phyloP scores from a whole-genome alignment of 129 eudicot genomes.

The Arctium lappa region DNA sequence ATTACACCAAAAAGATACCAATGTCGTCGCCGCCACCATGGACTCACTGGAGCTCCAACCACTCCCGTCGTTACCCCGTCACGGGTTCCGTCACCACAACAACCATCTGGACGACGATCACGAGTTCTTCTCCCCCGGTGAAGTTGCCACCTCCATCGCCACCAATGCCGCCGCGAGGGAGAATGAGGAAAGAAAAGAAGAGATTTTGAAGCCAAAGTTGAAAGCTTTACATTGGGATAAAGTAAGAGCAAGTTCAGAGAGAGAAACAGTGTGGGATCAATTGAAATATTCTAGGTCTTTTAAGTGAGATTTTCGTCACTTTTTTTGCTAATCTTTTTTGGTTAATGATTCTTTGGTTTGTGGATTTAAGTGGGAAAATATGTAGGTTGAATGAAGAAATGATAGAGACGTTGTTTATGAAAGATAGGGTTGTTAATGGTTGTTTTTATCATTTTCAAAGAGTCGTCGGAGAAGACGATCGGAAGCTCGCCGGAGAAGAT shows the following conservation, averaged over 20 bases:
- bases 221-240: constrained; percentile 68
- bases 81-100: constrained; percentile 8
- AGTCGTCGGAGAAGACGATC: no score
- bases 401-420: constrained; percentile 57
- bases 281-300: constrained; percentile 46
- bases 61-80: constrained; percentile 80
- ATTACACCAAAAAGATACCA: constrained; percentile 5
- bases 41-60: constrained; percentile 95
- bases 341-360: not conserved
- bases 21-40: constrained; percentile 14
- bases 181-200: constrained; percentile 29
- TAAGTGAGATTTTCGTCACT: constrained; percentile 37
- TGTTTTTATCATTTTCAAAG: no score
- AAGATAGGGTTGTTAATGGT: no score
- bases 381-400: constrained; percentile 75
- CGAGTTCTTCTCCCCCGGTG: constrained; percentile 50
- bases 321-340: not conserved
- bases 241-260: constrained; percentile 55
- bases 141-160: constrained; percentile 36
- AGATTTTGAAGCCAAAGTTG: constrained; percentile 50
- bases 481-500: no score
- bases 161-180: constrained; percentile 29
- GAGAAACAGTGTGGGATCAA: constrained; percentile 66
- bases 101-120: constrained; percentile 20
- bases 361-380: not conserved